Evolutionary conservation across 2,329 filamentous ascomycete genomes (phyloP).

Genomic region (Fusarium proliferatum): DNA sequence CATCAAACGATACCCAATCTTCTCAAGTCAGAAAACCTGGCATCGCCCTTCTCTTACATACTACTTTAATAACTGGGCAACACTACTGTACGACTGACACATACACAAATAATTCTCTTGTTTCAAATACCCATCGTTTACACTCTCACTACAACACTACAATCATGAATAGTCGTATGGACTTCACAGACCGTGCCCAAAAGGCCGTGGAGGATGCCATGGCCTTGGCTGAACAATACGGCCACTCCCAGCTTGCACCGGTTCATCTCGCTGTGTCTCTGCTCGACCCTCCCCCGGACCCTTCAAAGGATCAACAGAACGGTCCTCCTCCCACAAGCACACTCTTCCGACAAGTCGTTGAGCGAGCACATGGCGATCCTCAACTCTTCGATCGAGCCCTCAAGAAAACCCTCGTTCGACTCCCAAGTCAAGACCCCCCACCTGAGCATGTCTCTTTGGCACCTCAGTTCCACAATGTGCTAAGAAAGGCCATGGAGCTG

Average conservation of each 20-base stretch:
- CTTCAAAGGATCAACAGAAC: conserved; percentile 86
- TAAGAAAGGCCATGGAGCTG: conserved; percentile 86
- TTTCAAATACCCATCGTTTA: neutral
- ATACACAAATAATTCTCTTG: conserved; percentile 10
- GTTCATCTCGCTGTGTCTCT: conserved; percentile 89
- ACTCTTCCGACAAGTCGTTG: conserved; percentile 94
- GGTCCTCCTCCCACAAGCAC: conserved; percentile 73
- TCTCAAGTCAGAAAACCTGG: conserved; percentile 38
- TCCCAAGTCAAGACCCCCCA: conserved; percentile 94
- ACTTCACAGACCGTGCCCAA: conserved; percentile 93
- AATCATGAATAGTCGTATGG: conserved; percentile 80
- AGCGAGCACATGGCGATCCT: conserved; percentile 91
- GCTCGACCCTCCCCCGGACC: conserved; percentile 79
- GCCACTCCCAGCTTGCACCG: conserved; percentile 89
- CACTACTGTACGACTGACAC: conserved; percentile 6
- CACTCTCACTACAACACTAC: conserved; percentile 11
- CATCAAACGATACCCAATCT: conserved; percentile 41
- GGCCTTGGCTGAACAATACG: conserved; percentile 87
- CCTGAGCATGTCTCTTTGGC: conserved; percentile 88
- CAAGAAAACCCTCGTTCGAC: conserved; percentile 90
- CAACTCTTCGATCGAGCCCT: conserved; percentile 88
- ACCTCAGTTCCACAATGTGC: conserved; percentile 82
- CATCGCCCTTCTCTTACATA: conserved; percentile 21
- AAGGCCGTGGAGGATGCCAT: conserved; percentile 92
- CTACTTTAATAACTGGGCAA: conserved; percentile 16